Conservation (phyloP, 169 alveolate species). For the Plasmodium yoelii region DNA sequence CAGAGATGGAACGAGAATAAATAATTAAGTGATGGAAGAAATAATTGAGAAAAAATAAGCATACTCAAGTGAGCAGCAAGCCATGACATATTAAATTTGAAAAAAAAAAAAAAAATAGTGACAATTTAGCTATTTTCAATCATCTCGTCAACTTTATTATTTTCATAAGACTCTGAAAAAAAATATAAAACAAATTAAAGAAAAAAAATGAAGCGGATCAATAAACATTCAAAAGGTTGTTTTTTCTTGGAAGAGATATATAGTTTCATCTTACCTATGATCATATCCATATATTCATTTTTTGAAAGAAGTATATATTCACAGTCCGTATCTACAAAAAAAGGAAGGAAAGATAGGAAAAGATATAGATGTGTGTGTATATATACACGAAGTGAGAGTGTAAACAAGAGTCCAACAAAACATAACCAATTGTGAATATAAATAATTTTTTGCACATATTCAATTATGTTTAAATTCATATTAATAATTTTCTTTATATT, state of each 20-base stretch:
- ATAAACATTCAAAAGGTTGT: neutral
- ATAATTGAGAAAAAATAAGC: neutral
- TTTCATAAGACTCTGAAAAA: constrained; percentile 48
- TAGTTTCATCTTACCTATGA: constrained; percentile 33
- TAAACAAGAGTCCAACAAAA: neutral
- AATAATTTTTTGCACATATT: neutral
- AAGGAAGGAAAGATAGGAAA: neutral
- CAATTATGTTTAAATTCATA: neutral
- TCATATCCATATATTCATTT: constrained; percentile 74
- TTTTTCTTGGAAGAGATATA: neutral
- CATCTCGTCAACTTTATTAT: constrained; percentile 67
- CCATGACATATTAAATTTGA: constrained; percentile 4
- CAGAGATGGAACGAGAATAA: no score
- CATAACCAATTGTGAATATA: neutral
- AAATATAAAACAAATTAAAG: neutral
- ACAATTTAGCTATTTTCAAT: neutral
- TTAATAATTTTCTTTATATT: neutral
- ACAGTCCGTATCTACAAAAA: constrained; percentile 12
- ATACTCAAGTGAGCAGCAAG: neutral
- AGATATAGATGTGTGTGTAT: neutral
- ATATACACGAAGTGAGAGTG: neutral
- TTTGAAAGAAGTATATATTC: constrained; percentile 21
- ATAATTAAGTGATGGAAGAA: constrained; percentile 14
- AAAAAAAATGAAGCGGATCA: constrained; percentile 6
- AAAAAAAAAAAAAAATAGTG: constrained; percentile 1